Conservation (phyloP, 2,329 filamentous ascomycete genomes). For the Pseudogymnoascus sp. region DNA sequence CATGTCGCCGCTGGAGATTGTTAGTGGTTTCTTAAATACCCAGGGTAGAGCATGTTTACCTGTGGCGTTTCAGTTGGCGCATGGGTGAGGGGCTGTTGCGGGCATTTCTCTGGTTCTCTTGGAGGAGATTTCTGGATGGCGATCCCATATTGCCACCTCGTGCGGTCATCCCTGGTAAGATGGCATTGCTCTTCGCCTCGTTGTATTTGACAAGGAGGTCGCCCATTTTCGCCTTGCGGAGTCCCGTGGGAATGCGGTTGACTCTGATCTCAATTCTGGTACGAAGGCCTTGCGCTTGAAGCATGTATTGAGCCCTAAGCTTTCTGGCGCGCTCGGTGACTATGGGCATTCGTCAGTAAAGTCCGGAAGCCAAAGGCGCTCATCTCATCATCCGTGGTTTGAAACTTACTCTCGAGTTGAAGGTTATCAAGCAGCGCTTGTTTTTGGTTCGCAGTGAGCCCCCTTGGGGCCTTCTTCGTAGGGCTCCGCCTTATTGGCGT, state of each 20-base stretch:
- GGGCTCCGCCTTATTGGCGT: conserved; percentile 45
- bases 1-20: conserved; percentile 48
- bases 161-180: background rate
- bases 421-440: conserved; percentile 82
- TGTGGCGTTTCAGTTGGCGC: conserved; percentile 39
- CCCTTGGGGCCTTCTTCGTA: conserved; percentile 50
- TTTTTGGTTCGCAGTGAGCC: conserved; percentile 64
- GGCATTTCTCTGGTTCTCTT: conserved; percentile 17
- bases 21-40: conserved; percentile 19
- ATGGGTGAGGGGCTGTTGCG: conserved; percentile 21
- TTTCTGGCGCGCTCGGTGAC: conserved; percentile 83
- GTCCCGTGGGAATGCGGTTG: conserved; percentile 74
- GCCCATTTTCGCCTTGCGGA: conserved; percentile 73
- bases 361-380: conserved; percentile 16
- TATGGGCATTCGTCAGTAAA: conserved; percentile 30
- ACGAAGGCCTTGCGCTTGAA: conserved; percentile 77
- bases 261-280: conserved; percentile 86
- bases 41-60: conserved; percentile 33
- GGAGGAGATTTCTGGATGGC: conserved; percentile 20
- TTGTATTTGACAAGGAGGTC: conserved; percentile 47
- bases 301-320: conserved; percentile 77
- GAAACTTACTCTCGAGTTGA: conserved; percentile 68
- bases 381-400: background rate
- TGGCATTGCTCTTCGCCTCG: conserved; percentile 13
- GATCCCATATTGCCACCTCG: conserved; percentile 12